Conservation (phyloP, 257 asterid species). For the Nicotiana attenuata region DNA sequence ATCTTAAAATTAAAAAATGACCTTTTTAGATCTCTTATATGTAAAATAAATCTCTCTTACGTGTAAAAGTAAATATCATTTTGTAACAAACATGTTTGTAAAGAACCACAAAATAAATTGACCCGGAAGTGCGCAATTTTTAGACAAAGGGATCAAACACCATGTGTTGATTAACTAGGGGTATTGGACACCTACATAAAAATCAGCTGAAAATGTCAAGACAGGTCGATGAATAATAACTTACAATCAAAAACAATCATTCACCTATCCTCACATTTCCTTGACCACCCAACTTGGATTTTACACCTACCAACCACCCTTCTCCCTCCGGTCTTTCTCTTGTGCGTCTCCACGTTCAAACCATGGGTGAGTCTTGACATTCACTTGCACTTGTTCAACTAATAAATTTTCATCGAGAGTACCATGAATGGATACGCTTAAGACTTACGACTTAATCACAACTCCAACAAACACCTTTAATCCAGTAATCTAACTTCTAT, state of each 20-base stretch:
- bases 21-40: too few relatives aligned
- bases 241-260: background rate
- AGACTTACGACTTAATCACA: background rate
- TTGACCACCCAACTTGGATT: background rate
- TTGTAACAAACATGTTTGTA: too few relatives aligned
- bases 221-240: background rate
- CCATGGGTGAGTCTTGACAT: background rate
- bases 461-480: too few relatives aligned
- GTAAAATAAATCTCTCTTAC: too few relatives aligned
- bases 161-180: background rate
- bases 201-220: background rate
- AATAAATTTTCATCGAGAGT: background rate
- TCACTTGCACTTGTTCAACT: background rate
- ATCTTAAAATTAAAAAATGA: too few relatives aligned
- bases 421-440: background rate
- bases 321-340: background rate
- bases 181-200: background rate
- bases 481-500: too few relatives aligned
- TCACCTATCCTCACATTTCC: background rate
- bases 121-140: too few relatives aligned
- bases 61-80: too few relatives aligned
- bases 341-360: background rate
- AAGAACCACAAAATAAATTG: too few relatives aligned
- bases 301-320: background rate
- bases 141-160: background rate